Conservation (phyloP, 345 rosid species). For the Physaria fendleri region DNA sequence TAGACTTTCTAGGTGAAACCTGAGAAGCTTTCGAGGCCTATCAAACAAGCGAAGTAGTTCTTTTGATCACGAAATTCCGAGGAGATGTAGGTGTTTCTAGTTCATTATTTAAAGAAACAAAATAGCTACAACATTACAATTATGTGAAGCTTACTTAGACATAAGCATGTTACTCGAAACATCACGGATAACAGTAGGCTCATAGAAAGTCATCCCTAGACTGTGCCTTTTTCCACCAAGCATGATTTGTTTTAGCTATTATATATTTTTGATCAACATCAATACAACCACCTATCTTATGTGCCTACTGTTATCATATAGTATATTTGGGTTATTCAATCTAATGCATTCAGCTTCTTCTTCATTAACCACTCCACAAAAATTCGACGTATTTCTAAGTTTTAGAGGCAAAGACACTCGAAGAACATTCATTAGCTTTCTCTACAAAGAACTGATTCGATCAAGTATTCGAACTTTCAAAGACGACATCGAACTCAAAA, state of each 20-base stretch:
- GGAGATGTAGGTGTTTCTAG: too few relatives aligned
- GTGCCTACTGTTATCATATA: too few relatives aligned
- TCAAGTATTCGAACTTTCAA: conserved; percentile 7
- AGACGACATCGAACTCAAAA: conserved; percentile 17
- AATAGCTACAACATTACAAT: neutral
- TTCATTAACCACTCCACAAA: neutral
- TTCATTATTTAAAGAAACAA: neutral
- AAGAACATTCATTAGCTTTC: conserved; percentile 5
- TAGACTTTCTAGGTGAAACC: too few relatives aligned
- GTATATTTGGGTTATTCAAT: neutral
- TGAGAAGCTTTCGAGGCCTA: too few relatives aligned
- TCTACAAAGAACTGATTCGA: neutral
- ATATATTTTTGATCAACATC: too few relatives aligned
- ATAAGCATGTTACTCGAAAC: conserved; percentile 63
- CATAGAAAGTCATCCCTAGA: conserved; percentile 88
- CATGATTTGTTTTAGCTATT: too few relatives aligned
- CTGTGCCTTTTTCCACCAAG: conserved; percentile 93
- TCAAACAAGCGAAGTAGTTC: neutral
- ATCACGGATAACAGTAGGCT: conserved; percentile 78
- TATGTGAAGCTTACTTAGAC: conserved; percentile 48
- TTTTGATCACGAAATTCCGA: neutral
- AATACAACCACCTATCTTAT: too few relatives aligned
- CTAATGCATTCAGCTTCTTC: neutral
- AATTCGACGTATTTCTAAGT: conserved; percentile 16
- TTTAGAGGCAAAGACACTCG: conserved; percentile 29